These are phyloP conservation scores for Litchi chinensis DNA, from an alignment of 345 rosid species.

Conservation along the genomic window DNA sequence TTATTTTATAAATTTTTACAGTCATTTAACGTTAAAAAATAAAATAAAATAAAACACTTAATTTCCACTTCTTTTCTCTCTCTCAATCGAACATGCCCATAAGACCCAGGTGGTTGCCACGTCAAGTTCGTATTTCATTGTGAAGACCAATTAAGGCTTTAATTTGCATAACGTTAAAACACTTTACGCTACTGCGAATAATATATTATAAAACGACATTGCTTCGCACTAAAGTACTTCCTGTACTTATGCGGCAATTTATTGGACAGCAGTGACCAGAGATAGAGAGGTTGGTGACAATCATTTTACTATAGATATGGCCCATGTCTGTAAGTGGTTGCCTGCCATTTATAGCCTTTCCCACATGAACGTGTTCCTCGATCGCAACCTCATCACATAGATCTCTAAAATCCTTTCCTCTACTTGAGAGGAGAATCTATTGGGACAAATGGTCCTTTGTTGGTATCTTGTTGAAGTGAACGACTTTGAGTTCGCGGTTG, in stretches of 20 bases:
- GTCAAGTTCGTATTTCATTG: background rate
- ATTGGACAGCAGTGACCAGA: background rate
- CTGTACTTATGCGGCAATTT: no score
- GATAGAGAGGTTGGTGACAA: background rate
- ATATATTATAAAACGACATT: background rate
- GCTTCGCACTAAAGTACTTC: background rate
- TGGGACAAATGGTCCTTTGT: background rate
- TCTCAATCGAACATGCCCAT: background rate
- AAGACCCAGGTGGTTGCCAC: background rate
- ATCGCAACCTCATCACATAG: background rate
- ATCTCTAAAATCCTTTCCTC: background rate
- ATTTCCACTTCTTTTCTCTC: background rate
- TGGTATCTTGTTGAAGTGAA: background rate
- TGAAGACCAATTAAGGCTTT: background rate
- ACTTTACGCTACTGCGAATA: no score
- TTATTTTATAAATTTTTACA: no score
- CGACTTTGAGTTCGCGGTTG: background rate
- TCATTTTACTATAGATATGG: background rate
- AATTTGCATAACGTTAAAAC: background rate
- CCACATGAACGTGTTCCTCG: conserved; percentile 5
- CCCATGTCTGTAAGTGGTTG: background rate
- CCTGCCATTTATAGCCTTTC: background rate
- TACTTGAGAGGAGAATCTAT: no score
- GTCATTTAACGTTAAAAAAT: no score
- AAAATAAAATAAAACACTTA: no score